phyloP scores from a whole-genome alignment of 768 basidiomycete genomes.

The Gloeophyllum trabeum region DNA sequence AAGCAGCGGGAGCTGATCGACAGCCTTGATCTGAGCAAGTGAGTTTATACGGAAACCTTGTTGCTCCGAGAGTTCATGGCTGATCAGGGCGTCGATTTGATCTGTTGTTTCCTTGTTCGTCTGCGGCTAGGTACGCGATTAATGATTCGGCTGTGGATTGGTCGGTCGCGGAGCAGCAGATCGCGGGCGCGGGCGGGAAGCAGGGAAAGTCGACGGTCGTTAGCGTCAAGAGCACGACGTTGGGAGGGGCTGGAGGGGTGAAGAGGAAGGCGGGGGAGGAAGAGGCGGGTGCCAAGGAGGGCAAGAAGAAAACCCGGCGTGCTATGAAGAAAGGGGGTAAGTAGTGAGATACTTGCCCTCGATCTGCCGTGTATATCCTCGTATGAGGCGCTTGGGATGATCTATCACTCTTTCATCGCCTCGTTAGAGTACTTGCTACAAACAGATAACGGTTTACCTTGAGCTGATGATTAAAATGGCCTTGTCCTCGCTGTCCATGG shows the following conservation, averaged over 20 bases:
- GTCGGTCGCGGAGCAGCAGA: conserved; percentile 63
- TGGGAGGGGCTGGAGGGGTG: conserved; percentile 23
- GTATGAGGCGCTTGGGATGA: too few relatives aligned
- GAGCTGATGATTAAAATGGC: too few relatives aligned
- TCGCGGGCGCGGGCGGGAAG: conserved; percentile 26
- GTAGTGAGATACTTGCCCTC: conserved; percentile 7
- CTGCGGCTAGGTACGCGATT: conserved; percentile 26
- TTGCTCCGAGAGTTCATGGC: not conserved
- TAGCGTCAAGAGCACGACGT: conserved; percentile 47
- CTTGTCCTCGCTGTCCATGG: too few relatives aligned
- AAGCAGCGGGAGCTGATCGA: conserved; percentile 84
- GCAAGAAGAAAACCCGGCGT: conserved; percentile 36
- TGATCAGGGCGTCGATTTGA: not conserved
- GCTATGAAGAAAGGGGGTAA: conserved; percentile 30
- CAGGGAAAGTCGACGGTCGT: conserved; percentile 56
- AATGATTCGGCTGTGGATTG: conserved; percentile 63
- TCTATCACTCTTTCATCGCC: too few relatives aligned
- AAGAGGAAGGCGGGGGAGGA: conserved; percentile 48
- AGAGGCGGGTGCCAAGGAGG: conserved; percentile 18
- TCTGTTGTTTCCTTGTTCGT: not conserved
- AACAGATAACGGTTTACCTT: too few relatives aligned
- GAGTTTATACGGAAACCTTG: too few relatives aligned
- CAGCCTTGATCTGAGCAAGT: conserved; percentile 82
- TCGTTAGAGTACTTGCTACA: too few relatives aligned
- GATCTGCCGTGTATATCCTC: too few relatives aligned